These are phyloP conservation scores for Arachis monticola DNA, from an alignment of 331 rosid species.

Conservation along the genomic window DNA sequence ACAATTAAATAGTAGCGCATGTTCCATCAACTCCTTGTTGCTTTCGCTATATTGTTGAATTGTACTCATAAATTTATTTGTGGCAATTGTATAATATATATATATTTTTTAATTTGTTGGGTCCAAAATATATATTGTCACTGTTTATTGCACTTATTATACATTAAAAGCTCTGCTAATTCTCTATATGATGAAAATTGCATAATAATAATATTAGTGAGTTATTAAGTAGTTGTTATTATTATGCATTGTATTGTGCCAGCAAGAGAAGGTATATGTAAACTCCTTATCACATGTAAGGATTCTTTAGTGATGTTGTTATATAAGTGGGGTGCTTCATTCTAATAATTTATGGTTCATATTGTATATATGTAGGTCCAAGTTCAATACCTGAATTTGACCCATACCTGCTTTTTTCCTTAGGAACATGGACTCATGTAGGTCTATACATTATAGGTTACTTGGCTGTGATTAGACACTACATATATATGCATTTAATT, in stretches of 20 bases:
- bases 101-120: background rate
- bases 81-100: background rate
- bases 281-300: constrained; percentile 18
- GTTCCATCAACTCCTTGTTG: background rate
- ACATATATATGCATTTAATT: background rate
- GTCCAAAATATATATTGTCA: background rate
- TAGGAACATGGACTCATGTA: constrained; percentile 14
- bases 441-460: background rate
- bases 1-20: background rate
- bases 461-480: background rate
- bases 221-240: background rate
- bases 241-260: constrained; percentile 9
- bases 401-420: constrained; percentile 14
- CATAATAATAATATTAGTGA: background rate
- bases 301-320: background rate
- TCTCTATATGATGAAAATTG: background rate
- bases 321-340: constrained; percentile 2
- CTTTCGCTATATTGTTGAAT: background rate
- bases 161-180: background rate
- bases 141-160: background rate
- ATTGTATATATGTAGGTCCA: constrained; percentile 25
- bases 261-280: background rate
- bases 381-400: constrained; percentile 18
- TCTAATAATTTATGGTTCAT: background rate
- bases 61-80: background rate